These are phyloP conservation scores for Avena insularis DNA, from an alignment of 176 grass and related monocot genomes.

Conservation along the genomic window DNA sequence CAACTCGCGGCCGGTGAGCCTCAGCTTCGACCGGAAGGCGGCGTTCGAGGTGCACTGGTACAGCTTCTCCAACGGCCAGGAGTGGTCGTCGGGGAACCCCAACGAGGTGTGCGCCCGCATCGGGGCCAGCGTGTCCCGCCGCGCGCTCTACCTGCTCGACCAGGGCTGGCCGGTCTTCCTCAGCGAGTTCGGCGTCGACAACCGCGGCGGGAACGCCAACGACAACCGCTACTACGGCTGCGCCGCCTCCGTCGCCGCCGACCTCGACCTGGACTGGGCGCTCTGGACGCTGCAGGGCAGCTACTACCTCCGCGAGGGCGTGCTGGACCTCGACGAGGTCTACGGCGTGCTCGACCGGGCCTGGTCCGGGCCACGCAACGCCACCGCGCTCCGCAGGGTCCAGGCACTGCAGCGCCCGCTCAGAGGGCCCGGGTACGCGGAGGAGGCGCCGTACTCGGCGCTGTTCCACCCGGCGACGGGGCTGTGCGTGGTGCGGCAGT, in stretches of 20 bases:
- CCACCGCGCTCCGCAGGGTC: constrained; percentile 52
- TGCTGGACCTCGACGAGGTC: constrained; percentile 56
- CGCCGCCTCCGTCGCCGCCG: constrained; percentile 57
- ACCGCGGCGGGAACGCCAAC: constrained; percentile 68
- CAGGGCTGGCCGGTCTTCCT: constrained; percentile 69
- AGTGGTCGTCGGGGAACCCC: constrained; percentile 63
- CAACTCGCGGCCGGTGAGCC: constrained; percentile 45
- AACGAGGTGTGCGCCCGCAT: constrained; percentile 83
- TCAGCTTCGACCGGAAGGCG: constrained; percentile 66
- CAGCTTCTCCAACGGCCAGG: constrained; percentile 69
- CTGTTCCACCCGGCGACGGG: constrained; percentile 82
- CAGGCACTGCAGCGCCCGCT: constrained; percentile 74
- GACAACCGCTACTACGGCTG: constrained; percentile 88
- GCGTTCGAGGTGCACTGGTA: constrained; percentile 99
- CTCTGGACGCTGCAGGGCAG: constrained; percentile 88
- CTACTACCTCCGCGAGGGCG: constrained; percentile 82
- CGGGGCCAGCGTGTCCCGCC: constrained; percentile 39
- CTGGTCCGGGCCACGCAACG: constrained; percentile 57
- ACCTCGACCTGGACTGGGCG: constrained; percentile 88
- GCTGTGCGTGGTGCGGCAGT: constrained; percentile 49
- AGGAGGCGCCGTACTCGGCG: constrained; percentile 48
- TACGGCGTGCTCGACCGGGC: constrained; percentile 70
- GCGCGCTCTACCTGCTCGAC: constrained; percentile 77
- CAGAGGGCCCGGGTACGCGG: constrained; percentile 56
- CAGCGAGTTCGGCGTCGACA: constrained; percentile 92